Base-by-base conservation (phyloP, 2,329 filamentous ascomycete genomes). In the Chaetomium strumarium region DNA sequence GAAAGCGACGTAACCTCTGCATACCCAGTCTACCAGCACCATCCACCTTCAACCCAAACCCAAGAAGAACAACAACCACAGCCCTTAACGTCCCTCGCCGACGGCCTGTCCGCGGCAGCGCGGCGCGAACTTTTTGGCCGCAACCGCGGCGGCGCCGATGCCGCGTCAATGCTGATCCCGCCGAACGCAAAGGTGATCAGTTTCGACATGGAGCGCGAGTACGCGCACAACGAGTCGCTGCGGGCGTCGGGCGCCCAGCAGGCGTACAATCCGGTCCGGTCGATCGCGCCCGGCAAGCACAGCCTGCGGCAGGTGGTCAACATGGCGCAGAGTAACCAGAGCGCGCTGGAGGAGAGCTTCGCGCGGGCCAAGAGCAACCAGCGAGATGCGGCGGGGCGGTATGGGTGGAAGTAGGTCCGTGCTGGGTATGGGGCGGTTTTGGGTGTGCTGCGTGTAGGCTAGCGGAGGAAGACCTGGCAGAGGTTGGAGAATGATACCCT, bases 341-440 rank as follows among this genome's bases (percentile, higher is more conserved):
- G 95, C 11, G 90, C 90, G 2, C 72, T 96, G 60, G 90, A 96
- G 70, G 92, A 97, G 64, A 91, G 88, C 66, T 96, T 96, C 73
- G 90, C 90, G 17, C 76, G 84, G 60, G 88, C 90, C 6, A 84
- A 81, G 72, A 81, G 79, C 62, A 93, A 91, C 64, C 84, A 88
- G 68, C 85, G 81, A 62, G 90, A 96, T 67, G 89, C 89, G 17
- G 88, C 87, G 4, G 84, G 81, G 53, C 82, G 81, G 62, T 96
- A 96, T 72, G 91, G 91, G 5, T 96, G 90, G 88, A 73, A 69
- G 58, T 72, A 58, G 67, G 39, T 13, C 16, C 1, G 12, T 38
- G n/a, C 12, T 34, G 19, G 16, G 38, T 45, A 42, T 16, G 46
- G 29, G 29, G 8, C 12, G 20, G 7, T 11, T 13, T 10, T 33